Conservation (phyloP, 2,329 filamentous ascomycete species). For the Escovopsis sp. region DNA sequence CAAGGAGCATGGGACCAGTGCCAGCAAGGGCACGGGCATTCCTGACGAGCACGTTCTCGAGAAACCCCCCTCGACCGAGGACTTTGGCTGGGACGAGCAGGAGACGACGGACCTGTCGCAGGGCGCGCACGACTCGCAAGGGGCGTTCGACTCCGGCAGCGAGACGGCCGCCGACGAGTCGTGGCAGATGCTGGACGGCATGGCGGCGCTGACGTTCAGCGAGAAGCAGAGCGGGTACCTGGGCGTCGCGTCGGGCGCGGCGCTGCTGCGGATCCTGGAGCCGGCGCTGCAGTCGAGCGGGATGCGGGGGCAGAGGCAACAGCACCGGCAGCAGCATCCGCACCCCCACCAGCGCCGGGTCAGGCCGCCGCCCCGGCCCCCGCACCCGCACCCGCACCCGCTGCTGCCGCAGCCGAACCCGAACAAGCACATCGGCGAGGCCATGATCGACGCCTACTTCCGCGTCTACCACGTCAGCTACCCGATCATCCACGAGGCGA, state of each 20-base stretch:
- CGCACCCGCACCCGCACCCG: too few relatives aligned
- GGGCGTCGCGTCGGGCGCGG: constrained; percentile 28
- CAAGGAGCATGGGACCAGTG: too few relatives aligned
- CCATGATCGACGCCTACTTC: constrained; percentile 28
- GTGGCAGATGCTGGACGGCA: constrained; percentile 20
- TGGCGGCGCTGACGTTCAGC: constrained; percentile 21
- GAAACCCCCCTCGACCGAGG: constrained; percentile 16
- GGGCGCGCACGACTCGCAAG: constrained; percentile 9
- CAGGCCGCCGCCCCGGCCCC: constrained; percentile 5
- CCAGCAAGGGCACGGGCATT: neutral
- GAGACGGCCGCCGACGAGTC: constrained; percentile 11
- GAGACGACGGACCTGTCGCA: constrained; percentile 11
- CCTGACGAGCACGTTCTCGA: constrained; percentile 10
- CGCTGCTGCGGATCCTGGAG: constrained; percentile 23
- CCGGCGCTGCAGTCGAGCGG: constrained; percentile 9
- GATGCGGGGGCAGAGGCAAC: constrained; percentile 9
- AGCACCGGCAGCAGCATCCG: constrained; percentile 4
- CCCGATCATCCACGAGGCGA: constrained; percentile 30
- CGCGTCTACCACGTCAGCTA: constrained; percentile 28
- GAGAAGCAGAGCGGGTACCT: constrained; percentile 27
- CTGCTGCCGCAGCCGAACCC: constrained; percentile 14
- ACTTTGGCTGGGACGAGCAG: constrained; percentile 23
- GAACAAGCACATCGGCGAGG: constrained; percentile 16
- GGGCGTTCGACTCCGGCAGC: constrained; percentile 1
- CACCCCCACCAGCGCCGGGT: too few relatives aligned